Conservation (phyloP, 2,329 filamentous ascomycete genomes). For the Cryphonectria radicalis region DNA sequence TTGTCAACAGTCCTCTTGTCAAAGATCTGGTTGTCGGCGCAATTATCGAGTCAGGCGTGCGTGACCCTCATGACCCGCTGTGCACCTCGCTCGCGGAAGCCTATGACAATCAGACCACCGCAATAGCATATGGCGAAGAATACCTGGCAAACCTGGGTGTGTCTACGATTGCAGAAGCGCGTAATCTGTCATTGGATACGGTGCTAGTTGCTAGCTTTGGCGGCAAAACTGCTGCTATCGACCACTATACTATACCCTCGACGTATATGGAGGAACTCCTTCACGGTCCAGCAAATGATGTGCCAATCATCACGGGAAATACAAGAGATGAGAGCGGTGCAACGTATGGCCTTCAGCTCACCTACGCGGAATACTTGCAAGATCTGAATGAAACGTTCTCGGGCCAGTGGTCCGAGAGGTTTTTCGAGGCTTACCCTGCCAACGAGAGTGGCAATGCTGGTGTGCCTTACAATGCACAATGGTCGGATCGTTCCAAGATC, state of each 20-base stretch:
- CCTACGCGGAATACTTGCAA: slow-evolving; percentile 32
- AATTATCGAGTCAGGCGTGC: slow-evolving; percentile 36
- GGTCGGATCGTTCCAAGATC: slow-evolving; percentile 34
- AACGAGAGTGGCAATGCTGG: slow-evolving; percentile 22
- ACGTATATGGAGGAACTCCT: slow-evolving; percentile 35
- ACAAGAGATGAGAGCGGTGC: slow-evolving; percentile 37
- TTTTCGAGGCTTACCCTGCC: slow-evolving; percentile 33
- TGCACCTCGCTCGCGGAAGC: slow-evolving; percentile 31
- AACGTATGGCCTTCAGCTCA: slow-evolving; percentile 32
- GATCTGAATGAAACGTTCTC: slow-evolving; percentile 30
- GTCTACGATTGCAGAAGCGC: slow-evolving; percentile 31
- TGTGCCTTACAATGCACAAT: slow-evolving; percentile 32
- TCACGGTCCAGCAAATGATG: slow-evolving; percentile 35
- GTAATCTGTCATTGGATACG: slow-evolving; percentile 15
- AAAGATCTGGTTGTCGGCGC: slow-evolving; percentile 34
- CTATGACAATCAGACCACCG: slow-evolving; percentile 29
- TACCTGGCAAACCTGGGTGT: slow-evolving; percentile 28
- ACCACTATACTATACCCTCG: slow-evolving; percentile 32
- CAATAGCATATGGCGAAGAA: slow-evolving; percentile 21
- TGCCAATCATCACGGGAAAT: slow-evolving; percentile 39
- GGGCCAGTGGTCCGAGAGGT: slow-evolving; percentile 21
- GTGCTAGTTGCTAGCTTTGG: neutral
- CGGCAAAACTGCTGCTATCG: slow-evolving; percentile 19
- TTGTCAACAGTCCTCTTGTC: slow-evolving; percentile 29
- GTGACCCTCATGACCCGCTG: slow-evolving; percentile 34